phyloP scores from a whole-genome alignment of 106 monocot genomes.

The Posidonia australis region DNA sequence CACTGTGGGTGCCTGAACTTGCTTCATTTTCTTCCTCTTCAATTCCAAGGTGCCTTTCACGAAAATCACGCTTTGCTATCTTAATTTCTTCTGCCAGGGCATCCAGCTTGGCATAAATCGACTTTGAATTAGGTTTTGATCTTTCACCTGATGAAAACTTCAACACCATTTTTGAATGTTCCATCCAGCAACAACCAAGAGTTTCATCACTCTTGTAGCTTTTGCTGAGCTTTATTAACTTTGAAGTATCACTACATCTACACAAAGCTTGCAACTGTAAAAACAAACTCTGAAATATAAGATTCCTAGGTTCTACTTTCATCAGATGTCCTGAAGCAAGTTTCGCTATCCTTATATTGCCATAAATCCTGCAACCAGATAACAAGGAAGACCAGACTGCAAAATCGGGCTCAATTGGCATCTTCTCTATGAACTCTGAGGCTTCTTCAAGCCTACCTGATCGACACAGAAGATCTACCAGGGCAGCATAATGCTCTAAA shows the following conservation, averaged over 20 bases:
- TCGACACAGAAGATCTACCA: slow-evolving; percentile 67
- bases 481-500: slow-evolving; percentile 48
- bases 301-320: slow-evolving; percentile 33
- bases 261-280: slow-evolving; percentile 28
- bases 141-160: slow-evolving; percentile 29
- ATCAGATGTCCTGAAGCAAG: slow-evolving; percentile 42
- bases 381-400: slow-evolving; percentile 57
- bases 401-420: slow-evolving; percentile 48
- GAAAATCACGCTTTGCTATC: neutral
- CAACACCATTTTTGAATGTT: slow-evolving; percentile 32
- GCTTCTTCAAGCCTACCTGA: slow-evolving; percentile 61
- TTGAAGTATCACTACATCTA: slow-evolving; percentile 6
- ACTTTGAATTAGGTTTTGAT: slow-evolving; percentile 5
- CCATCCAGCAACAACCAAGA: slow-evolving; percentile 47
- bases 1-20: slow-evolving; percentile 36
- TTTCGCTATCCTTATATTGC: slow-evolving; percentile 35
- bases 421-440: slow-evolving; percentile 38
- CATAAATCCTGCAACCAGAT: slow-evolving; percentile 38
- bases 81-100: slow-evolving; percentile 11
- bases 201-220: neutral
- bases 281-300: slow-evolving; percentile 15
- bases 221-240: slow-evolving; percentile 14
- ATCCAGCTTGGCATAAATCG: slow-evolving; percentile 21
- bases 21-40: slow-evolving; percentile 56
- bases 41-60: slow-evolving; percentile 7